phyloP scores from a whole-genome alignment of 805 yeast species.

The Cyberlindnera subsufficiens region DNA sequence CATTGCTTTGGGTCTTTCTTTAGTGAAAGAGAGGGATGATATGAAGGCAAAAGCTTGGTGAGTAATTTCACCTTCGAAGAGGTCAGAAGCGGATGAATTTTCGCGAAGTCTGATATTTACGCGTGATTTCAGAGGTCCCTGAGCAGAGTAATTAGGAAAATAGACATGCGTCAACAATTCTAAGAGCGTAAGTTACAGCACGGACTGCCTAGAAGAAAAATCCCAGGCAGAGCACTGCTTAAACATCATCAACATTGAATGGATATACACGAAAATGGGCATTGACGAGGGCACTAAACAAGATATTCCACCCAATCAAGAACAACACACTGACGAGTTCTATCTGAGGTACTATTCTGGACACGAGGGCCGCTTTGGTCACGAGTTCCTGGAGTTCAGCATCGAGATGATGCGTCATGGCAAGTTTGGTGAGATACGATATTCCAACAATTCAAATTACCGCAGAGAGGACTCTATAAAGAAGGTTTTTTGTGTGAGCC shows the following conservation, averaged over 20 bases:
- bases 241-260: too few species aligned
- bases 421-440: constrained; percentile 27
- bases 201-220: too few species aligned
- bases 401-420: constrained; percentile 25
- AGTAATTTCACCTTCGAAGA: too few species aligned
- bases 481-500: constrained; percentile 31
- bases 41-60: neutral
- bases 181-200: too few species aligned
- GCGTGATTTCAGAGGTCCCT: too few species aligned
- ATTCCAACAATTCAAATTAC: constrained; percentile 42
- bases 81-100: too few species aligned
- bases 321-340: constrained; percentile 14
- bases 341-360: constrained; percentile 39
- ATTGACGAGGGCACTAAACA: neutral
- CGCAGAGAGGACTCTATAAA: constrained; percentile 35
- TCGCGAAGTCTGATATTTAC: too few species aligned
- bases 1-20: constrained; percentile 4
- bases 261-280: constrained; percentile 1
- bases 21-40: neutral
- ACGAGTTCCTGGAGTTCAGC: constrained; percentile 38
- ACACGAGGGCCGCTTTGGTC: constrained; percentile 38
- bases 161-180: too few species aligned
- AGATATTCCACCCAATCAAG: too few species aligned
- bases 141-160: too few species aligned
- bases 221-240: too few species aligned